These are phyloP conservation scores for Penicillium fimorum DNA, from an alignment of 495 filamentous ascomycete genomes.

Conservation along the genomic window DNA sequence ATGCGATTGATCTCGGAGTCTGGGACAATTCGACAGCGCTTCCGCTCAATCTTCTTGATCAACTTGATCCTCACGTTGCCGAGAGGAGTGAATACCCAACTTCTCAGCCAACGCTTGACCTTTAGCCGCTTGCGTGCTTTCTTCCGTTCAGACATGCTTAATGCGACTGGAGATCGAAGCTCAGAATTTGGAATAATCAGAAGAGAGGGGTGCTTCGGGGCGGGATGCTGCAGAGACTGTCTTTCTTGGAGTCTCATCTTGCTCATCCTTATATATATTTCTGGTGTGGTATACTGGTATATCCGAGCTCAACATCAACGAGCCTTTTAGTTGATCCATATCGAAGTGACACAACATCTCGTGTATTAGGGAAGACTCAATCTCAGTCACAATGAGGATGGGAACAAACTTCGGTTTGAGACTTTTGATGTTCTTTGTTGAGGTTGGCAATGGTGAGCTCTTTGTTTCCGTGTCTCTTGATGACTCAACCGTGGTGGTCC, in stretches of 20 bases:
- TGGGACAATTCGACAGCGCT: not conserved
- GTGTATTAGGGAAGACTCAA: not conserved
- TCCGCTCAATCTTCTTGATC: not conserved
- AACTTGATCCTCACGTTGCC: constrained; percentile 2
- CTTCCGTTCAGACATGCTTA: not conserved
- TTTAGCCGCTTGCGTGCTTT: not conserved
- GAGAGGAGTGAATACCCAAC: not conserved
- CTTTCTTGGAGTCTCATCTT: not conserved
- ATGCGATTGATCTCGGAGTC: not conserved
- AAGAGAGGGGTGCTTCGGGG: not conserved
- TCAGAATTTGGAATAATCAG: not conserved
- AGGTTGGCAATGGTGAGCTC: not conserved
- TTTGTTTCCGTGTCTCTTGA: not conserved
- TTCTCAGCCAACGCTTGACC: constrained; percentile 4
- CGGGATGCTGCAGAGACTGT: not conserved
- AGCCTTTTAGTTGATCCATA: not conserved
- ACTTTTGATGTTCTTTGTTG: not conserved
- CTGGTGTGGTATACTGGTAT: not conserved
- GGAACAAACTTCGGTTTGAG: not conserved
- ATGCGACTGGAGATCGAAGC: not conserved
- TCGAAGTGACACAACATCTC: not conserved
- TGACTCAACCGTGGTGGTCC: not conserved
- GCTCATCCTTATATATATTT: not conserved
- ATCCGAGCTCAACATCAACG: constrained; percentile 2
- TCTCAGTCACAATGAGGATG: constrained; percentile 2